Conservation (phyloP, 148 eudicot species). For the Fagopyrum homotropicum region DNA sequence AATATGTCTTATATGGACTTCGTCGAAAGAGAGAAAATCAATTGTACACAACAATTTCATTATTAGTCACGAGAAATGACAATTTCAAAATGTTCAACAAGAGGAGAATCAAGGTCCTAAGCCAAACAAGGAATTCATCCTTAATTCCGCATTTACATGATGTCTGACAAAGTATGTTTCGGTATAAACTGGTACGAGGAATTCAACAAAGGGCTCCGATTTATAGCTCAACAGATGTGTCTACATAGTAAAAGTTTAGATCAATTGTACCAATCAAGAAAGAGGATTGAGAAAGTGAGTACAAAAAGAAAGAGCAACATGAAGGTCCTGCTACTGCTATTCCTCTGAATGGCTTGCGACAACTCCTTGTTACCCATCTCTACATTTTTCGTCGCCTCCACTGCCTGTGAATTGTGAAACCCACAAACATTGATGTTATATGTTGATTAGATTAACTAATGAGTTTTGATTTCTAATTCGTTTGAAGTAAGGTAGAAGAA, state of each 20-base stretch:
- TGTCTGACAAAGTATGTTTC: too few relatives aligned
- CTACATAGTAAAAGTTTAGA: neutral
- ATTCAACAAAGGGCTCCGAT: neutral
- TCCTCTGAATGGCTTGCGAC: constrained; percentile 76
- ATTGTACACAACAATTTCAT: too few relatives aligned
- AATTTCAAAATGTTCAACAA: neutral
- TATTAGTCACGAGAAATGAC: neutral
- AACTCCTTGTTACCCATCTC: constrained; percentile 89
- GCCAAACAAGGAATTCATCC: too few relatives aligned
- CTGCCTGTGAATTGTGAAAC: constrained; percentile 41
- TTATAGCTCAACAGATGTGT: neutral
- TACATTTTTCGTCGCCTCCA: constrained; percentile 85
- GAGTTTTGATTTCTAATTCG: neutral
- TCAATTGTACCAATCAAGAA: constrained; percentile 90
- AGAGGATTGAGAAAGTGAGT: constrained; percentile 69
- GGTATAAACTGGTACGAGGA: too few relatives aligned
- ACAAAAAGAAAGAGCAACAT: constrained; percentile 75
- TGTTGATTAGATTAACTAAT: neutral
- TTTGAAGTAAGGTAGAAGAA: neutral
- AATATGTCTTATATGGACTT: too few relatives aligned
- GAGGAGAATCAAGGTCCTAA: too few relatives aligned
- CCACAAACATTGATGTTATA: neutral
- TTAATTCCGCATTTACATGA: too few relatives aligned
- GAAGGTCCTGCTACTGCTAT: constrained; percentile 88
- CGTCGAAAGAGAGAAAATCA: too few relatives aligned